Conservation (phyloP, 2,329 filamentous ascomycete species). For the Colletotrichum chrysophilum region DNA sequence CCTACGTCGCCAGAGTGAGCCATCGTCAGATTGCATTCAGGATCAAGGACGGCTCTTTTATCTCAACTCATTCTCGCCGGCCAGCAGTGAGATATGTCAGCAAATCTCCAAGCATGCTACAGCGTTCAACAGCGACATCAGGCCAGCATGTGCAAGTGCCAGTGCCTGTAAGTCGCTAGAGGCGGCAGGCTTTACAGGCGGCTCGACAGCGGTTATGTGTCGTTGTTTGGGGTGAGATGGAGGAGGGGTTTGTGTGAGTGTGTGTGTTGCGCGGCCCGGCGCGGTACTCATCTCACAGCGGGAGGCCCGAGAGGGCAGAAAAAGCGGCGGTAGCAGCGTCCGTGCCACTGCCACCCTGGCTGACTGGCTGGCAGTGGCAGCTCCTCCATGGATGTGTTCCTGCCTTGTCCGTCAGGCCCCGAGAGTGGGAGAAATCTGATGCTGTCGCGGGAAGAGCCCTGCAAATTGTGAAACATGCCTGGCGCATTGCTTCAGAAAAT, state of each 20-base stretch:
- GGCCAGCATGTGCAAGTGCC: neutral
- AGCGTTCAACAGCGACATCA: neutral
- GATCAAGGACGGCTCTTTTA: neutral
- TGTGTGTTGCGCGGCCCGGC: conserved; percentile 1
- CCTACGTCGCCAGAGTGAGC: neutral
- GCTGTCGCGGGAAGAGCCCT: conserved; percentile 23
- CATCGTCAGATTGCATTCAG: conserved; percentile 10
- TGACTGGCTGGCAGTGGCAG: neutral
- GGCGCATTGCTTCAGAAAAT: conserved; percentile 55
- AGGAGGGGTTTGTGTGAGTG: neutral
- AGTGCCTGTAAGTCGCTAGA: neutral
- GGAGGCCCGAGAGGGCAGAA: neutral
- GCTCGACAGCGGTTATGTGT: neutral
- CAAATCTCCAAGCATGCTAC: neutral
- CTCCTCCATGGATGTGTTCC: no score
- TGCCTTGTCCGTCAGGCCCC: neutral
- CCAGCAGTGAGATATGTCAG: neutral
- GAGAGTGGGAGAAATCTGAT: neutral
- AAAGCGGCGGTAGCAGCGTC: neutral
- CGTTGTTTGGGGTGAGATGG: neutral
- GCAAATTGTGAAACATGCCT: conserved; percentile 55
- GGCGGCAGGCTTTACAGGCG: neutral
- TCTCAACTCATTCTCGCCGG: conserved; percentile 14
- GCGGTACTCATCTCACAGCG: neutral
- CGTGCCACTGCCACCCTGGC: neutral